phyloP scores from a whole-genome alignment of 768 basidiomycete species.

The Leccinellum albellum region DNA sequence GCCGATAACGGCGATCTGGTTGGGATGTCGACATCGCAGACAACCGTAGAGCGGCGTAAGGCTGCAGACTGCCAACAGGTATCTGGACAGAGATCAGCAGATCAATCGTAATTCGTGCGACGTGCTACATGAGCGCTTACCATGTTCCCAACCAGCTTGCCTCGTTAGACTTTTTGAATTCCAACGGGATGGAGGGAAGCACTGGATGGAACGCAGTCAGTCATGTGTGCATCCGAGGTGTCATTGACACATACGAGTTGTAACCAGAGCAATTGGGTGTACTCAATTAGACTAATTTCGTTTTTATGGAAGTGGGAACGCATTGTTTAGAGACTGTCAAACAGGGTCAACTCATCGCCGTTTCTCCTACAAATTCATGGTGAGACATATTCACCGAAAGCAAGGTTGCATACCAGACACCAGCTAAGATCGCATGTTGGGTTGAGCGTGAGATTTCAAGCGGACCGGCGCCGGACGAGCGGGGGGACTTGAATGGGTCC shows the following conservation, averaged over 20 bases:
- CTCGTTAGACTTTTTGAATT: slow-evolving; percentile 73
- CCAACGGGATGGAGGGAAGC: slow-evolving; percentile 73
- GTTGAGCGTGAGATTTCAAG: slow-evolving; percentile 56
- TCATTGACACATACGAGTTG: slow-evolving; percentile 52
- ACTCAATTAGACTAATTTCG: neutral
- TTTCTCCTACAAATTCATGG: neutral
- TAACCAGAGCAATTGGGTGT: slow-evolving; percentile 62
- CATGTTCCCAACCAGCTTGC: slow-evolving; percentile 82
- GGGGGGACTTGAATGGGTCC: neutral
- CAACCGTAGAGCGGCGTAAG: slow-evolving; percentile 75
- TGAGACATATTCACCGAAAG: slow-evolving; percentile 47
- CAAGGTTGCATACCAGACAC: slow-evolving; percentile 70
- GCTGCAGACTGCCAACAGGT: slow-evolving; percentile 69
- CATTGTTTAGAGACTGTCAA: slow-evolving; percentile 44
- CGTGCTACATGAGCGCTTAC: slow-evolving; percentile 39
- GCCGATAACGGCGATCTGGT: slow-evolving; percentile 59
- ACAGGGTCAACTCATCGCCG: neutral
- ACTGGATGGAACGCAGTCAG: slow-evolving; percentile 39
- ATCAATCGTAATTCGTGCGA: neutral
- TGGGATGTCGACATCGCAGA: slow-evolving; percentile 67
- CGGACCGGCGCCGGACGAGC: slow-evolving; percentile 40
- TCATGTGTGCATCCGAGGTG: slow-evolving; percentile 1
- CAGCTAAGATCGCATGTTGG: slow-evolving; percentile 66
- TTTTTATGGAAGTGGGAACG: slow-evolving; percentile 19
- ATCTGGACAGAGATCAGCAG: slow-evolving; percentile 42